Evolutionary conservation across 225 moss, liverwort and hornwort genomes (phyloP).

Genomic region (Physcomitrellopsis africana): DNA sequence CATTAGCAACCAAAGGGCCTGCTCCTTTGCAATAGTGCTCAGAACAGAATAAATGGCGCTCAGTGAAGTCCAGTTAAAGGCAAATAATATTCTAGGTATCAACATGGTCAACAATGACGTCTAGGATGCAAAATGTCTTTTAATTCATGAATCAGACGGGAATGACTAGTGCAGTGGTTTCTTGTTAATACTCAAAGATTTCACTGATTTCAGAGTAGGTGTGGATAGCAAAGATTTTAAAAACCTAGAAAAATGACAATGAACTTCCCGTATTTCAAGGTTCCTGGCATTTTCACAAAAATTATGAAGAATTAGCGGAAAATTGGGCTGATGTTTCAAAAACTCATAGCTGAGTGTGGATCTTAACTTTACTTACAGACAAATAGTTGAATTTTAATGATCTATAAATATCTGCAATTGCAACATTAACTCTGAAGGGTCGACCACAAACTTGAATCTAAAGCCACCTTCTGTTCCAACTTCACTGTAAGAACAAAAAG

Average conservation of each 20-base stretch:
- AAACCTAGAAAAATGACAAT: conserved; percentile 1
- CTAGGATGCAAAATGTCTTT: too few relatives aligned
- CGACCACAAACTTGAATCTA: conserved; percentile 14
- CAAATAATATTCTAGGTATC: too few relatives aligned
- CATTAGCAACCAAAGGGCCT: background rate
- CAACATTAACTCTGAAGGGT: conserved; percentile 13
- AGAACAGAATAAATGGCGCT: background rate
- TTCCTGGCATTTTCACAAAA: background rate
- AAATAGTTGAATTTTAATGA: background rate
- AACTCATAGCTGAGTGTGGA: background rate
- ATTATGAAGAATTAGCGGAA: too few relatives aligned
- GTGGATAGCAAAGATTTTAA: background rate
- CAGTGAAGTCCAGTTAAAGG: too few relatives aligned
- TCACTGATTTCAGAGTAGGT: background rate
- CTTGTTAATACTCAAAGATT: background rate
- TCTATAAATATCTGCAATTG: conserved; percentile 13
- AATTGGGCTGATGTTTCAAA: conserved; percentile 12
- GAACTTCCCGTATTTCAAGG: conserved; percentile 20
- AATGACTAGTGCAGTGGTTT: background rate
- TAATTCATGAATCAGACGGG: too few relatives aligned
- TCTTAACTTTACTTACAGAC: background rate
- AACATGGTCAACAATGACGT: too few relatives aligned
- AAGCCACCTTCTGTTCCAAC: background rate
- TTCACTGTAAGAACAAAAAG: background rate
- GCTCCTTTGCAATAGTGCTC: conserved; percentile 1